phyloP scores from a whole-genome alignment of 768 basidiomycete species.

The Hericium erinaceus region DNA sequence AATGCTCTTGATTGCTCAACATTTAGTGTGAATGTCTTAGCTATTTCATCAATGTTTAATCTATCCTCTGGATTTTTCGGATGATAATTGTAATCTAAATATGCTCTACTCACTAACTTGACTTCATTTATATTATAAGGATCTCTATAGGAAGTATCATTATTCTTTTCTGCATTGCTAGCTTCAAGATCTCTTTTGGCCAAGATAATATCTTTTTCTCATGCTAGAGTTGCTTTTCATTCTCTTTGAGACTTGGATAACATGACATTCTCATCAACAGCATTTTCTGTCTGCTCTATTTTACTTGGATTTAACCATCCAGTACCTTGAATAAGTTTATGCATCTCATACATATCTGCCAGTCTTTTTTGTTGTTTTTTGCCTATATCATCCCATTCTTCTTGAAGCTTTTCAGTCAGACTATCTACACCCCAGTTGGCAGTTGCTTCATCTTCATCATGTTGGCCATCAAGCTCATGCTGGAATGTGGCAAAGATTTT shows the following conservation, averaged over 20 bases:
- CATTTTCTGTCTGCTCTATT: not conserved
- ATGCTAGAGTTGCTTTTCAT: not conserved
- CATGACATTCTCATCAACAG: not conserved
- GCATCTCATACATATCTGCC: not conserved
- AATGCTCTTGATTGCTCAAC: constrained; percentile 15
- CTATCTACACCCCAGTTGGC: not conserved
- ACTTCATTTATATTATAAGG: not conserved
- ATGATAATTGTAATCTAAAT: not conserved
- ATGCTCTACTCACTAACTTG: not conserved
- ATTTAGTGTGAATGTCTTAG: constrained; percentile 6
- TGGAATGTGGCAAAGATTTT: not conserved
- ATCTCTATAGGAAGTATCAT: not conserved
- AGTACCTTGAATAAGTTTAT: not conserved
- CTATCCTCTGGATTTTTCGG: not conserved
- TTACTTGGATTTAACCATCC: not conserved
- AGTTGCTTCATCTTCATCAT: not conserved
- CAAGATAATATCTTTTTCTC: not conserved
- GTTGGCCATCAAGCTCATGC: not conserved
- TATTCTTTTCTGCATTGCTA: not conserved
- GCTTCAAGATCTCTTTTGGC: not conserved
- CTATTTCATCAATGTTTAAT: not conserved
- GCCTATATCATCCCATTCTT: not conserved
- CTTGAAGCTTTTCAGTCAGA: not conserved
- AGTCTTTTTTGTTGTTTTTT: not conserved
- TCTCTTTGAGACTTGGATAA: not conserved